Conservation (phyloP, 1,284 basidiomycete species). For the Ceratobasidium sp. region DNA sequence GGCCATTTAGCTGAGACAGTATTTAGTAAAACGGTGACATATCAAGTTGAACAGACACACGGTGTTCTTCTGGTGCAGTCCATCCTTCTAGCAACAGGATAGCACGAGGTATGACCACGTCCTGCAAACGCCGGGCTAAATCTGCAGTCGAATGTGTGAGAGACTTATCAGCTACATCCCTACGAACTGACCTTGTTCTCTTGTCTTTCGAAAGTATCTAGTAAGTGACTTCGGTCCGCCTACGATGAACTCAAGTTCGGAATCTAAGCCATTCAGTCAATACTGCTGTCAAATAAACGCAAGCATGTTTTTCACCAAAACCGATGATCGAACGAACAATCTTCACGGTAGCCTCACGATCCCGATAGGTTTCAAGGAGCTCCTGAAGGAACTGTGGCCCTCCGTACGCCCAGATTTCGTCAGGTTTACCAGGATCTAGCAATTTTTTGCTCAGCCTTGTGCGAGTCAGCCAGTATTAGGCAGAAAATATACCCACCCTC, state of each 20-base stretch:
- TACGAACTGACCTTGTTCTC: not conserved
- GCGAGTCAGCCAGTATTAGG: not conserved
- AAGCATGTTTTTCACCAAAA: not conserved
- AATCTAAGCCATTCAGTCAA: not conserved
- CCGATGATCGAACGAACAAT: not conserved
- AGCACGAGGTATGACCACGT: slow-evolving; percentile 3
- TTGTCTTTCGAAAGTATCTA: not conserved
- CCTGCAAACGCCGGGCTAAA: not conserved
- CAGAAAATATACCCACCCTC: not conserved
- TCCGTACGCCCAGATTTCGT: not conserved
- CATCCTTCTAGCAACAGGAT: not conserved
- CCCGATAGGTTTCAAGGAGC: not conserved
- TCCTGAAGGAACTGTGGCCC: not conserved
- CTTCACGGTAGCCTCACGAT: not conserved
- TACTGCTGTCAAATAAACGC: not conserved
- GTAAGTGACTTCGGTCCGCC: not conserved
- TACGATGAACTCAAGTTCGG: too few species aligned
- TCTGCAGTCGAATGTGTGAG: not conserved
- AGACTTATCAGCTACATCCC: too few species aligned
- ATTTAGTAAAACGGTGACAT: not conserved
- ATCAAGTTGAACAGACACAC: not conserved
- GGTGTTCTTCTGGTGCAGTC: not conserved
- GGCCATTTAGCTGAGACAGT: not conserved
- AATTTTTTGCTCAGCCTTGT: not conserved
- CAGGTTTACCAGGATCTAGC: not conserved